Base-by-base conservation (phyloP, 352 stramenopile species). In the Globisporangium cederbergense region DNA sequence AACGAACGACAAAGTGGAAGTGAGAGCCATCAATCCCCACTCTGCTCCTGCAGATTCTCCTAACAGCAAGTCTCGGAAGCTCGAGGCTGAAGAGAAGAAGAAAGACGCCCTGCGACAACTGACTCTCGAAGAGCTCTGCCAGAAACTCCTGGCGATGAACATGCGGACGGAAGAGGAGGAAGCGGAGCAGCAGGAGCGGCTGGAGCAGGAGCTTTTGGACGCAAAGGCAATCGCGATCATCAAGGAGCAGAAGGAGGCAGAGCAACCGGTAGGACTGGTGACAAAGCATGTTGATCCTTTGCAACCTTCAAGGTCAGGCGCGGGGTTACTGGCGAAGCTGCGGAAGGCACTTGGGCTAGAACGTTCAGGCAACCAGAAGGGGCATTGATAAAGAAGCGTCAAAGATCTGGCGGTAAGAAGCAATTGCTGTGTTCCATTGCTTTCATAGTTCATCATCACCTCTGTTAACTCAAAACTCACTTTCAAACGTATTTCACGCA, bases 101-200 rank as follows among this genome's bases (percentile, higher is more conserved):
- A 34, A 25, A 25, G 32, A 65, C 5, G 30, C 47, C 1, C 47
- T 58, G 16, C 22, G 20, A 0, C 32, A 49, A 14, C 28, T 68
- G 25, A 72, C 67, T 2, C 49, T 82, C 18, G 72, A 78, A 25
- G 73, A 63, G 22, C 40, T 78, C n/a, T 80, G 72, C 28, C 40
- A 62, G 3, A 63, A 74, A 25, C 65, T 80, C 49, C 46, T 82
- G 46, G 36, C 60, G 18, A 43, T 80, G 36, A 73, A 73, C 28
- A 80, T 62, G 30, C 68, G 75, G 14, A 72, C 75, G 0, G 75
- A 79, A 46, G 67, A 78, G 28, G 75, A 82, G 40, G 72, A 80
- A 20, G 67, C 74, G 36, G 67, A 68, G 62, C 69, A 60, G 20
- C 74, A 80, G 51, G 57, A 61, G 30, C 64, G 46, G 40, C 11